Evolutionary conservation across 2,329 filamentous ascomycete species (phyloP).

Genomic region (Elsinoe batatas): DNA sequence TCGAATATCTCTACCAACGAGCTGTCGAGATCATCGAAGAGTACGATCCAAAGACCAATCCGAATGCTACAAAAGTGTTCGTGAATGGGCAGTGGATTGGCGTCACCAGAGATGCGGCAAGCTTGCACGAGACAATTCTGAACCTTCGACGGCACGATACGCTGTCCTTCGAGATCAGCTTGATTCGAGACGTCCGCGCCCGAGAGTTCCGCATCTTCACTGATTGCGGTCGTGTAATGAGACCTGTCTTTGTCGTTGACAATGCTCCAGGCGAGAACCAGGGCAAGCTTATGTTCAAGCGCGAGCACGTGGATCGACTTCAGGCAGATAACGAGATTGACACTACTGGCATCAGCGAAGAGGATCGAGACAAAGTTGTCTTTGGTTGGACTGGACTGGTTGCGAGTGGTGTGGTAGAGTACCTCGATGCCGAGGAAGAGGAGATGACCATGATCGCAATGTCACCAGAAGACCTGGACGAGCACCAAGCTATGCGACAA

Average conservation of each 20-base stretch:
- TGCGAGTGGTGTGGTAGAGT: slow-evolving; percentile 79
- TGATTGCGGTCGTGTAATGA: slow-evolving; percentile 88
- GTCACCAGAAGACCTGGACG: slow-evolving; percentile 88
- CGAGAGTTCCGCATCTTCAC: slow-evolving; percentile 98
- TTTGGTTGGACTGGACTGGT: slow-evolving; percentile 87
- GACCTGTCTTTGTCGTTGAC: slow-evolving; percentile 87
- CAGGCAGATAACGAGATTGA: slow-evolving; percentile 60
- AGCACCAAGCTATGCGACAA: slow-evolving; percentile 33
- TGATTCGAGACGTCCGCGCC: slow-evolving; percentile 93
- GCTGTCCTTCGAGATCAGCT: slow-evolving; percentile 83
- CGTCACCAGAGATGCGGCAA: slow-evolving; percentile 78
- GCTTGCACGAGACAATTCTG: slow-evolving; percentile 54
- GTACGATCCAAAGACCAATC: slow-evolving; percentile 58
- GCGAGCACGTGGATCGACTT: slow-evolving; percentile 71
- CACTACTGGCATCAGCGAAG: slow-evolving; percentile 45
- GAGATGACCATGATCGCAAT: slow-evolving; percentile 99
- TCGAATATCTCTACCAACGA: slow-evolving; percentile 89
- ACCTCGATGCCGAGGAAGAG: slow-evolving; percentile 95
- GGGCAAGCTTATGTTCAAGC: slow-evolving; percentile 71
- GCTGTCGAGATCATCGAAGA: slow-evolving; percentile 97
- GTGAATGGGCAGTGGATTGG: slow-evolving; percentile 98
- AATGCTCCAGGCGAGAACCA: slow-evolving; percentile 66
- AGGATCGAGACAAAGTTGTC: slow-evolving; percentile 49
- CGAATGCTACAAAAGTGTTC: slow-evolving; percentile 93
- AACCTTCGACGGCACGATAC: slow-evolving; percentile 54